A percentile compares a stretch with the other conserved stretches of the same genome.
Conservation (phyloP, 2,329 filamentous ascomycete genomes). For the Diaporthe sp. region DNA sequence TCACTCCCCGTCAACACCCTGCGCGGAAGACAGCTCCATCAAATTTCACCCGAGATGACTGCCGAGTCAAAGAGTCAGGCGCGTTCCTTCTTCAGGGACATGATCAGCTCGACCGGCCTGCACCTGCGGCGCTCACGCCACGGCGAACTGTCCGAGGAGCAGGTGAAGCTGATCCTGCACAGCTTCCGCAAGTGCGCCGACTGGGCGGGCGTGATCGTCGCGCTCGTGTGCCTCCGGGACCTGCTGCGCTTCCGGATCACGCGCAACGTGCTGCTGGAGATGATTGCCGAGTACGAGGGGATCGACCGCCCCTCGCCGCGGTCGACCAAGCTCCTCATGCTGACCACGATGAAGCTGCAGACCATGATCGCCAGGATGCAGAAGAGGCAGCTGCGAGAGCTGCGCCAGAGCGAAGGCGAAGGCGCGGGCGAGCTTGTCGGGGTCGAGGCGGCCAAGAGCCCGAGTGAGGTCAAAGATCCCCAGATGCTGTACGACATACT, state of each 20-base stretch:
- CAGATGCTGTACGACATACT: constrained; percentile 31
- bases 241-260: constrained; percentile 47
- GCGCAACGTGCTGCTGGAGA: constrained; percentile 49
- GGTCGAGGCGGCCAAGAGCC: not conserved
- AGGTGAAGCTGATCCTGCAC: constrained; percentile 50
- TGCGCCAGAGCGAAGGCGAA: not conserved
- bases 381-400: not conserved
- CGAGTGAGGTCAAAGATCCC: constrained; percentile 28
- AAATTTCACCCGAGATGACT: not conserved
- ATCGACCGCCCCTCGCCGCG: constrained; percentile 40
- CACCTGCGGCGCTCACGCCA: constrained; percentile 40
- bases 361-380: constrained; percentile 24
- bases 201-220: constrained; percentile 61
- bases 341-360: constrained; percentile 36
- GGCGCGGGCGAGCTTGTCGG: not conserved
- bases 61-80: constrained; percentile 39
- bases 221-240: constrained; percentile 48
- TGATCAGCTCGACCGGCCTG: constrained; percentile 45
- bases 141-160: constrained; percentile 42
- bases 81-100: constrained; percentile 48
- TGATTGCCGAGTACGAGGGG: constrained; percentile 46
- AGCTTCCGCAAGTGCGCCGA: constrained; percentile 59
- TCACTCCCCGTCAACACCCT: constrained; percentile 62
- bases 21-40: constrained; percentile 2
- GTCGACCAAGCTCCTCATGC: constrained; percentile 34